Evolutionary conservation across 73 alveolate species (phyloP).

Genomic region (Stentor roeselii): DNA sequence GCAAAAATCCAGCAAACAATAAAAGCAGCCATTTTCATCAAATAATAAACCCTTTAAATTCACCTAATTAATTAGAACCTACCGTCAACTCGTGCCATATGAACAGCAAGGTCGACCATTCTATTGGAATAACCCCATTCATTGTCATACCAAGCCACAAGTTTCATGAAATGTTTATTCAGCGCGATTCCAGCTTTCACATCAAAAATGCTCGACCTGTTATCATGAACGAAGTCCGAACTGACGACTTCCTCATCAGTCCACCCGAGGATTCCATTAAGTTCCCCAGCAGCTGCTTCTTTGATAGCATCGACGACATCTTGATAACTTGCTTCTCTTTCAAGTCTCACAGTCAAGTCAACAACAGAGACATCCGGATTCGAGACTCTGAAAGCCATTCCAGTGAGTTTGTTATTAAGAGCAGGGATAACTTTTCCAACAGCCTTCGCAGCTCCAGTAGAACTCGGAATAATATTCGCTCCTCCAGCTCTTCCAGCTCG

Average conservation of each 20-base stretch:
- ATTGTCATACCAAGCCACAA: conserved; percentile 80
- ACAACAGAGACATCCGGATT: conserved; percentile 86
- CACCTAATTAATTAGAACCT: no score
- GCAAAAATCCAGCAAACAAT: no score
- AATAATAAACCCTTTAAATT: no score
- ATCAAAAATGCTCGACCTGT: conserved; percentile 76
- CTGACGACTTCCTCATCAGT: conserved; percentile 83
- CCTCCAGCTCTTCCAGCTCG: conserved; percentile 95
- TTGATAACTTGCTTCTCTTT: conserved; percentile 70
- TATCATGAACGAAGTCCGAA: conserved; percentile 68
- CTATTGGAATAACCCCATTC: conserved; percentile 94
- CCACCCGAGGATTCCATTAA: conserved; percentile 84
- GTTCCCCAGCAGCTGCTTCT: conserved; percentile 70
- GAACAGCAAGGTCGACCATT: conserved; percentile 75
- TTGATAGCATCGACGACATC: conserved; percentile 69
- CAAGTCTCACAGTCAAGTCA: conserved; percentile 75
- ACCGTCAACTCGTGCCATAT: conserved; percentile 64
- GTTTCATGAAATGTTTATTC: conserved; percentile 66
- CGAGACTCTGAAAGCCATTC: conserved; percentile 96
- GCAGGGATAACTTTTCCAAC: conserved; percentile 89
- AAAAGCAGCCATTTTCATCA: no score
- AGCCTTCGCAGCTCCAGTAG: conserved; percentile 97
- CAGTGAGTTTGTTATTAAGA: conserved; percentile 86
- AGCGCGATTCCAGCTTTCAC: conserved; percentile 82
- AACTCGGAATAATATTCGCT: conserved; percentile 84